Evolutionary conservation across 2,329 filamentous ascomycete genomes (phyloP).

Genomic region (Rhynchosporium graminicola): DNA sequence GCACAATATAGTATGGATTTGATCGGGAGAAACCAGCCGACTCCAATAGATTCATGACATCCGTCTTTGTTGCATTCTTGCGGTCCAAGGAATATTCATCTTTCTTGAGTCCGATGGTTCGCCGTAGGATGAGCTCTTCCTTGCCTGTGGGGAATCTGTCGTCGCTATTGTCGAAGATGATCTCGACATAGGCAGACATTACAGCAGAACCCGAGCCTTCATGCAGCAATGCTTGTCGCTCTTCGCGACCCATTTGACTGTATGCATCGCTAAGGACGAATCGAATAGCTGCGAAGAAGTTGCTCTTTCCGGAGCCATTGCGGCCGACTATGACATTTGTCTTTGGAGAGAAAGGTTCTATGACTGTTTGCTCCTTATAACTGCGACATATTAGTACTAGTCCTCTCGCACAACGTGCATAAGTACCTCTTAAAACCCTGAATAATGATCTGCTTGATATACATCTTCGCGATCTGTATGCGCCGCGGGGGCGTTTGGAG

Average conservation of each 20-base stretch:
- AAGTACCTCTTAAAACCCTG: constrained; percentile 97
- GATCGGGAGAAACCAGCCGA: constrained; percentile 95
- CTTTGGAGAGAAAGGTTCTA: constrained; percentile 95
- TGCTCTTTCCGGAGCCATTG: constrained; percentile 99
- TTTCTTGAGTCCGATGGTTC: constrained; percentile 96
- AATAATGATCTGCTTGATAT: constrained; percentile 99
- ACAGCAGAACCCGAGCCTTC: constrained; percentile 97
- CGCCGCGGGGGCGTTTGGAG: constrained; percentile 22
- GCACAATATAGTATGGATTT: constrained; percentile 99
- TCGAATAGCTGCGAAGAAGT: constrained; percentile 98
- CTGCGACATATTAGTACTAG: constrained; percentile 49
- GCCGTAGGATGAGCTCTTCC: constrained; percentile 84
- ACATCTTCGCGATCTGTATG: constrained; percentile 60
- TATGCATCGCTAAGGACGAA: constrained; percentile 99
- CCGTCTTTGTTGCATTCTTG: constrained; percentile 91
- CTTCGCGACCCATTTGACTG: constrained; percentile 91
- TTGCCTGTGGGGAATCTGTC: constrained; percentile 93
- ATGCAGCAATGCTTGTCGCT: constrained; percentile 93
- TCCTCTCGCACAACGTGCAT: neutral
- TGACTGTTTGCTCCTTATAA: constrained; percentile 99
- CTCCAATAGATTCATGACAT: constrained; percentile 94
- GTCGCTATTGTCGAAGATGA: constrained; percentile 97
- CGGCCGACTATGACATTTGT: constrained; percentile 98
- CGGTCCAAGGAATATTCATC: constrained; percentile 98
- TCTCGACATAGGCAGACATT: constrained; percentile 99